Conservation (phyloP, 2,329 filamentous ascomycete genomes). For the Penicillium sp. region DNA sequence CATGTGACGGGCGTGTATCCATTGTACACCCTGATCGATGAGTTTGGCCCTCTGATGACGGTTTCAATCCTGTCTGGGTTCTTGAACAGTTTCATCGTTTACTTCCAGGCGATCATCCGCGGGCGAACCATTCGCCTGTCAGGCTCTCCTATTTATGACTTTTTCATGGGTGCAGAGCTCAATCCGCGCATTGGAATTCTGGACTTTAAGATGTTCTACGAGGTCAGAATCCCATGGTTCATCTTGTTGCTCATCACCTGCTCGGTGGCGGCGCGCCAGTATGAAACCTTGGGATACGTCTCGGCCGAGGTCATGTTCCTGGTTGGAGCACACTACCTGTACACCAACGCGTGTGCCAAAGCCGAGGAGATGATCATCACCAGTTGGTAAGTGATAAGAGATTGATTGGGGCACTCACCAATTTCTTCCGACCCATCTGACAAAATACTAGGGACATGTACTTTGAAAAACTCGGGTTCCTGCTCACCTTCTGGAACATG, state of each 20-base stretch:
- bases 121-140: slow-evolving; percentile 89
- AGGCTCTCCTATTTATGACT: slow-evolving; percentile 71
- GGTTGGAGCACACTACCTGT: slow-evolving; percentile 81
- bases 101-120: slow-evolving; percentile 73
- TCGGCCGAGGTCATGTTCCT: slow-evolving; percentile 75
- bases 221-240: slow-evolving; percentile 91
- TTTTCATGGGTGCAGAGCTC: slow-evolving; percentile 83
- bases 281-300: slow-evolving; percentile 76
- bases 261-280: slow-evolving; percentile 67
- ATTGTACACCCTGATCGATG: slow-evolving; percentile 82
- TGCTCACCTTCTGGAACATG: slow-evolving; percentile 97
- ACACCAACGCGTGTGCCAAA: slow-evolving; percentile 86
- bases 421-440: too few relatives aligned
- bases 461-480: slow-evolving; percentile 92
- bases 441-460: slow-evolving; percentile 65
- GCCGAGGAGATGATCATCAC: slow-evolving; percentile 84
- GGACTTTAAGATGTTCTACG: slow-evolving; percentile 93
- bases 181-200: slow-evolving; percentile 75
- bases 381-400: slow-evolving; percentile 50
- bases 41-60: slow-evolving; percentile 87
- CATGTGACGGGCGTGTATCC: slow-evolving; percentile 80
- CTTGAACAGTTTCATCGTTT: slow-evolving; percentile 72
- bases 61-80: slow-evolving; percentile 90
- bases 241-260: slow-evolving; percentile 68
- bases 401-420: too few relatives aligned